Base-by-base conservation (phyloP, 1,284 basidiomycete species). In the Sporisorium graminicola region DNA sequence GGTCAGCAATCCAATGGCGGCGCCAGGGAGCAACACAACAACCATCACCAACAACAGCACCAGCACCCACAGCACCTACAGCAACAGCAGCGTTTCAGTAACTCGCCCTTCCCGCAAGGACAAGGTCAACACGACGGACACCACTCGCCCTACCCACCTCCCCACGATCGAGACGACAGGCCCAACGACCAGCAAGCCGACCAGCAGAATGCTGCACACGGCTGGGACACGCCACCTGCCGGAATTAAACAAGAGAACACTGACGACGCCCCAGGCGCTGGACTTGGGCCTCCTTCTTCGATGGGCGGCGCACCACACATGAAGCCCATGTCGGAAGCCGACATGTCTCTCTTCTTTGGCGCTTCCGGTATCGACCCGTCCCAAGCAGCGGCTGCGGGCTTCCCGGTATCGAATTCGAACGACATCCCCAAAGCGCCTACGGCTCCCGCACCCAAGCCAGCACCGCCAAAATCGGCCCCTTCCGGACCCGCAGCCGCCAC, bases 291-390 rank as follows among this genome's bases (percentile, higher is more conserved):
- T 33, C 27, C 43, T 29, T 22, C 47, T 9, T 31, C 44, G 2
- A 4, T 27, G 24, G 37, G 20, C 47, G 54, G 37, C 29, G 50
- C 58, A 56, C 47, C 49, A 33, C 52, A 56, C 6, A 64, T 71
- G 24, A 62, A 66, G 42, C 59, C 61, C 2, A 64, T 76, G 67
- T 64, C 67, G 2, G 58, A 63, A 26, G 58, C 64, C 13, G 74
- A 72, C 60, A 76, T 76, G 74, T 68, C 65, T 7, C 63, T 66
- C 16, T 77, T 77, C 56, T 58, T 77, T 16, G 66, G 70, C 26
- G 70, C 70, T 20, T 64, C 74, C 13, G 72, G 72, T 5, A 60
- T 72, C n/a, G 73, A 74, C 35, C 44, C 29, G 3, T 69, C 69
- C 18, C 67, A 71, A 52, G 66, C 61, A 2, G 68, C 63, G 2